Evolutionary conservation across 345 rosid species (phyloP).

Genomic region (Zanthoxylum bungeanum): DNA sequence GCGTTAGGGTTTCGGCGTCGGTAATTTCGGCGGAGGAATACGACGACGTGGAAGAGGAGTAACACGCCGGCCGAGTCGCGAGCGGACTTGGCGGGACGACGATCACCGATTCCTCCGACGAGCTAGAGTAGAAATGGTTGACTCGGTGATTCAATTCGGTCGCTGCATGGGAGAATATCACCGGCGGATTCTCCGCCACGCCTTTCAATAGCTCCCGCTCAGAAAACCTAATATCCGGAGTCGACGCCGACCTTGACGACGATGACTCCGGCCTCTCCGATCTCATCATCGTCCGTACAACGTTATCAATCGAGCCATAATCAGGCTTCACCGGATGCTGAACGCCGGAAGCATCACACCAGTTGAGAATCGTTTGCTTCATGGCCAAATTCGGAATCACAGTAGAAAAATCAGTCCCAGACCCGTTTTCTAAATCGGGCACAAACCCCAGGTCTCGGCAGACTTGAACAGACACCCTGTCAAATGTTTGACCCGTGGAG

Average conservation of each 20-base stretch:
- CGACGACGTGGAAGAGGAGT: constrained; percentile 46
- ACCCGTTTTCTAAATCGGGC: constrained; percentile 50
- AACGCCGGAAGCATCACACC: constrained; percentile 48
- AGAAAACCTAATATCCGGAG: constrained; percentile 47
- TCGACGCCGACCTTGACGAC: constrained; percentile 12
- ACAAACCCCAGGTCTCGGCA: constrained; percentile 47
- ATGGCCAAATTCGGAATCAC: constrained; percentile 67
- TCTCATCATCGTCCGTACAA: constrained; percentile 39
- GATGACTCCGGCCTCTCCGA: not conserved
- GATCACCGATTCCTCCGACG: constrained; percentile 59
- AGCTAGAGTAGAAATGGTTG: constrained; percentile 39
- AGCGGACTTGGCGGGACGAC: constrained; percentile 48
- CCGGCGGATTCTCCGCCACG: constrained; percentile 47
- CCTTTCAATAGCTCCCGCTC: constrained; percentile 64
- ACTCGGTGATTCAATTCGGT: constrained; percentile 45
- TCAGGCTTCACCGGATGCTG: constrained; percentile 43
- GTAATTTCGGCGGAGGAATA: constrained; percentile 50
- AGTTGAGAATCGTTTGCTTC: constrained; percentile 53
- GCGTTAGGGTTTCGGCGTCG: constrained; percentile 21
- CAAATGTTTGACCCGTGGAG: constrained; percentile 85
- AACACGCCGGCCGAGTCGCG: constrained; percentile 71
- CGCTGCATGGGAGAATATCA: constrained; percentile 42
- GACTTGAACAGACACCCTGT: constrained; percentile 59
- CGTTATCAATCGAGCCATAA: constrained; percentile 43
- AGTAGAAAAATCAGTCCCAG: constrained; percentile 53